These are phyloP conservation scores for Holtermanniella nyarrowii DNA, from an alignment of 768 basidiomycete genomes.

Conservation along the genomic window DNA sequence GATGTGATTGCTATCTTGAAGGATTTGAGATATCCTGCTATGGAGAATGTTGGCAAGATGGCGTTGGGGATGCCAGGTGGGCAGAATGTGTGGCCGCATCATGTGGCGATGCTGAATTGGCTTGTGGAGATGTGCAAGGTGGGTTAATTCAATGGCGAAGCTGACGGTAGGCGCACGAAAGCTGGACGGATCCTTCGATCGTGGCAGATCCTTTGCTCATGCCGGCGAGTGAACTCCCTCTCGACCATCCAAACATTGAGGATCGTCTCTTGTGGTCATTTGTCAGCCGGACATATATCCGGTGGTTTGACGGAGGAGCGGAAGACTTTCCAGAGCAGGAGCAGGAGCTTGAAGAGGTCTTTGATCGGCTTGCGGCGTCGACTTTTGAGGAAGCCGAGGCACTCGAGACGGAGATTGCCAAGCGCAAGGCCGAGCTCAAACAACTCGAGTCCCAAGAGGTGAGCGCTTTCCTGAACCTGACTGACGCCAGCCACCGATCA, in stretches of 20 bases:
- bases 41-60: constrained; percentile 66
- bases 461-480: constrained; percentile 5
- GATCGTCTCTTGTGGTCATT: constrained; percentile 32
- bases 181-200: constrained; percentile 35
- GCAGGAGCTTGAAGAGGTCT: constrained; percentile 43
- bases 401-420: constrained; percentile 18
- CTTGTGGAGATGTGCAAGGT: constrained; percentile 77
- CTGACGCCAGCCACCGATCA: constrained; percentile 30
- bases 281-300: constrained; percentile 21
- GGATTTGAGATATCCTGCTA: constrained; percentile 69
- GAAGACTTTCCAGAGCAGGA: constrained; percentile 66
- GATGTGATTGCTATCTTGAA: constrained; percentile 68
- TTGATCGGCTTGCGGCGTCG: constrained; percentile 41
- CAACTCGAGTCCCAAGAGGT: constrained; percentile 35
- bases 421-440: constrained; percentile 16
- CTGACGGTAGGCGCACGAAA: constrained; percentile 22
- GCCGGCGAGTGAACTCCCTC: constrained; percentile 20
- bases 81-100: constrained; percentile 81
- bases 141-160: constrained; percentile 3
- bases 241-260: constrained; percentile 30
- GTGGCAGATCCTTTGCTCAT: constrained; percentile 36
- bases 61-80: constrained; percentile 80
- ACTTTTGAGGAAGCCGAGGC: constrained; percentile 18
- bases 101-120: constrained; percentile 88
- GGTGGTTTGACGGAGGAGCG: constrained; percentile 31